phyloP scores from a whole-genome alignment of 306 rosid species.

The Carpinus viminea region DNA sequence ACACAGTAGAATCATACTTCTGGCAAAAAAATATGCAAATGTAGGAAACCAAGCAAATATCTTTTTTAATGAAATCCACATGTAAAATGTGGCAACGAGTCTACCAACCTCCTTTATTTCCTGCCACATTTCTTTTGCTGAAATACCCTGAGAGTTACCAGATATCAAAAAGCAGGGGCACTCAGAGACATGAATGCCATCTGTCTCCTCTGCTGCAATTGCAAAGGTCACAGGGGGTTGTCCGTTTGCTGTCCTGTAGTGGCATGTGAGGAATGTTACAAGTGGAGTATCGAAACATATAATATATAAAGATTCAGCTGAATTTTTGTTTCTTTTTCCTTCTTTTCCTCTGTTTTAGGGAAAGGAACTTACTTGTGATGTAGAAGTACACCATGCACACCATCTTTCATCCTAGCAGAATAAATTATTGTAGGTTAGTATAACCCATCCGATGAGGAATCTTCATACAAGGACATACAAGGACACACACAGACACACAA shows the following conservation, averaged over 20 bases:
- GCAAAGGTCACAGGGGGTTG: slow-evolving; percentile 81
- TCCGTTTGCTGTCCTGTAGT: slow-evolving; percentile 65
- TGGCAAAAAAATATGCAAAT: not conserved
- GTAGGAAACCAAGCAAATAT: slow-evolving; percentile 10
- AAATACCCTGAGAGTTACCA: slow-evolving; percentile 64
- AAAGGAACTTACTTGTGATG: slow-evolving; percentile 68
- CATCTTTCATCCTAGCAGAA: slow-evolving; percentile 64
- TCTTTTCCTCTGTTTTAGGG: slow-evolving; percentile 3
- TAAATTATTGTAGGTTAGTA: slow-evolving; percentile 40
- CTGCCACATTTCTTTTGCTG: slow-evolving; percentile 87
- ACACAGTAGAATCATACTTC: not conserved
- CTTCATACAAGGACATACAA: not conserved
- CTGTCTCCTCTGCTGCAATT: slow-evolving; percentile 82
- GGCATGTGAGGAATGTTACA: slow-evolving; percentile 14
- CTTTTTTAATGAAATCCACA: not conserved
- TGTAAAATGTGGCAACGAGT: not conserved
- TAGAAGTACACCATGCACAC: slow-evolving; percentile 75
- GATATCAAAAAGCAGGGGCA: slow-evolving; percentile 84
- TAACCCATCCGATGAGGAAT: slow-evolving; percentile 17
- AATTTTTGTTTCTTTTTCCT: slow-evolving; percentile 12
- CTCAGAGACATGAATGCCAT: slow-evolving; percentile 67
- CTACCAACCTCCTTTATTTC: slow-evolving; percentile 75
- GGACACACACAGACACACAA: too few relatives aligned
- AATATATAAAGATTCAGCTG: slow-evolving; percentile 1
- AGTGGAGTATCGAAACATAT: slow-evolving; percentile 13